Base-by-base conservation (phyloP, 164 flowering plant genomes). In the Nymphaea colorata region DNA sequence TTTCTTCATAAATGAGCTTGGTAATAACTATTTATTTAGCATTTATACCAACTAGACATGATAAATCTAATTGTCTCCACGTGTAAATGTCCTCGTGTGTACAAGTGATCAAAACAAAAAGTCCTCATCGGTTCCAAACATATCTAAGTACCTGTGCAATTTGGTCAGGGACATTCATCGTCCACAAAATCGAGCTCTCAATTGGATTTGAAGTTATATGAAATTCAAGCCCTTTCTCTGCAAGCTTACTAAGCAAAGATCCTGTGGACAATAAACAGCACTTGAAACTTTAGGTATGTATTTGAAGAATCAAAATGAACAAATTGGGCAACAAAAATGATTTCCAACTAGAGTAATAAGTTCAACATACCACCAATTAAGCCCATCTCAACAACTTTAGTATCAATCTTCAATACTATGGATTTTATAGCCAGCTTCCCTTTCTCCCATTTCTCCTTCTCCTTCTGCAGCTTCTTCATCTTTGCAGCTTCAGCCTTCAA, bases 391-490 rank as follows among this genome's bases (percentile, higher is more conserved):
- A 88, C 84, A 66, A 90, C 90, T 76, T 84, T 87, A 10, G 82
- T 64, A 71, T 91, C 99, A 70, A 94, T 84, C 73, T 86, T 80
- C 65, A 95, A 92, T 45, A 87, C 90, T 67, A 94, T 84, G 61
- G 95, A 86, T 67, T 90, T 84, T 45, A 79, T 44, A 42, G 96
- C 91, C 73, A 80, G 76, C 76, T 89, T 91, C 62, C 95, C 97
- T 59, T 85, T 94, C 73, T 91, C 96, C 99, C 97, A 91, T 74
- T 83, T 88, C 59, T 87, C 71, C 79, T 66, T 85, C 76, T 93
- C 91, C 72, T 87, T 91, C 78, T 85, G 77, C 68, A 82, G 43
- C 71, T 84, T 87, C 67, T 85, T 94, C 75, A 77, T 53, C 73
- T 82, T 80, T 7, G 85, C 88, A 63, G 86, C 96, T 78, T 94